A percentile compares a stretch with the other conserved stretches of the same genome.
Evolutionary conservation across 1,284 basidiomycete genomes (phyloP).

Genomic region (Calocybe gambosa): DNA sequence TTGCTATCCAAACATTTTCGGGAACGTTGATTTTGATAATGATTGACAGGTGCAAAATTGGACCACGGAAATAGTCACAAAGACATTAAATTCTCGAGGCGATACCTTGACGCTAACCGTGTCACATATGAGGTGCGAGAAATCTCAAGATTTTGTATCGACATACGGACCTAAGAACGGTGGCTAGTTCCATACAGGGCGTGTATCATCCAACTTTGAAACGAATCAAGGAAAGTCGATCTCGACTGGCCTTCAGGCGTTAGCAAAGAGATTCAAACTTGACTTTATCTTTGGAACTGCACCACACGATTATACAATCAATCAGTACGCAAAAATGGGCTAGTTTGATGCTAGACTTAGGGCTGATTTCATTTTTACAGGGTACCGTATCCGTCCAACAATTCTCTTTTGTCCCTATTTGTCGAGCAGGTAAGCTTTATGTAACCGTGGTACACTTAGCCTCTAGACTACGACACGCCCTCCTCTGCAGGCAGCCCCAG

Average conservation of each 20-base stretch:
- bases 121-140: conserved; percentile 57
- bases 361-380: conserved; percentile 23
- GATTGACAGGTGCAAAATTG: conserved; percentile 42
- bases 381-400: conserved; percentile 59
- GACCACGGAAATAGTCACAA: conserved; percentile 34
- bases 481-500: conserved; percentile 39
- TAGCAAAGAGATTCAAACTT: conserved; percentile 52
- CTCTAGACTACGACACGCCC: neutral
- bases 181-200: conserved; percentile 50
- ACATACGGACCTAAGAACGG: neutral
- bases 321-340: conserved; percentile 34
- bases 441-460: neutral
- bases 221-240: conserved; percentile 47
- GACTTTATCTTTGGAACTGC: conserved; percentile 56
- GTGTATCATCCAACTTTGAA: conserved; percentile 44
- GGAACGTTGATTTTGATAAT: too few relatives aligned
- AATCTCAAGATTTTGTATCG: neutral
- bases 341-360: neutral
- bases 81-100: conserved; percentile 56
- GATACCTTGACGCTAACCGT: conserved; percentile 72
- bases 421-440: conserved; percentile 43
- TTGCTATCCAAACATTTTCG: neutral
- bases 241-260: conserved; percentile 45
- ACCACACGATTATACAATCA: conserved; percentile 67
- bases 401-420: conserved; percentile 58